phyloP scores from a whole-genome alignment of 495 filamentous ascomycete species.

The Talaromyces thailandensis region DNA sequence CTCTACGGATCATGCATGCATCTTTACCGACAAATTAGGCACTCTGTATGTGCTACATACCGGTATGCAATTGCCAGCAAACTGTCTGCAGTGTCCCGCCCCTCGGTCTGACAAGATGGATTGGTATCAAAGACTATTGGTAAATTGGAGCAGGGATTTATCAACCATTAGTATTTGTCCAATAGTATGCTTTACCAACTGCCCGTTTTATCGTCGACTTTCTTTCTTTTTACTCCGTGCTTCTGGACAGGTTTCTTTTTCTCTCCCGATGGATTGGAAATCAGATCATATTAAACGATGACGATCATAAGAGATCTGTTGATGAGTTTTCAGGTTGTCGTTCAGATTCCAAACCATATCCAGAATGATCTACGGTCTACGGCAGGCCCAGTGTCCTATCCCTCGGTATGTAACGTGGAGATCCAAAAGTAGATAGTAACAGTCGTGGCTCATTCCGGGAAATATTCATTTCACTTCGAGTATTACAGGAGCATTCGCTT shows the following conservation, averaged over 20 bases:
- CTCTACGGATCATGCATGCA: not conserved
- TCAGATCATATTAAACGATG: not conserved
- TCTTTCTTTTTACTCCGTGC: not conserved
- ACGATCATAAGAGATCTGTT: not conserved
- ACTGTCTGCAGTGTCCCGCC: not conserved
- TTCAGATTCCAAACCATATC: not conserved
- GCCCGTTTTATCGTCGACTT: not conserved
- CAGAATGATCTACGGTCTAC: not conserved
- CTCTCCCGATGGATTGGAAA: not conserved
- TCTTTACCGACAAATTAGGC: not conserved
- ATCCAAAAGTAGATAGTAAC: not conserved
- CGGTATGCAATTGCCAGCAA: not conserved
- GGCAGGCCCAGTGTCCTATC: not conserved
- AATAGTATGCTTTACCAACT: not conserved
- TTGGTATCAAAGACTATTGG: not conserved
- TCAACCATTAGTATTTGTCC: not conserved
- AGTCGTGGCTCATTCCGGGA: not conserved
- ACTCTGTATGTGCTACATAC: not conserved
- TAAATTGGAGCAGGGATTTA: not conserved
- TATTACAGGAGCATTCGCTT: not conserved
- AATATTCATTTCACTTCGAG: too few species aligned
- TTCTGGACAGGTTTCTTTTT: not conserved
- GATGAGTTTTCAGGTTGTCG: not conserved
- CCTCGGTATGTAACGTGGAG: not conserved
- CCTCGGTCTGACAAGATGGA: not conserved